Evolutionary conservation across 192 early-diverging fungal genomes (phyloP).

Genomic region (Funneliformis mosseae): DNA sequence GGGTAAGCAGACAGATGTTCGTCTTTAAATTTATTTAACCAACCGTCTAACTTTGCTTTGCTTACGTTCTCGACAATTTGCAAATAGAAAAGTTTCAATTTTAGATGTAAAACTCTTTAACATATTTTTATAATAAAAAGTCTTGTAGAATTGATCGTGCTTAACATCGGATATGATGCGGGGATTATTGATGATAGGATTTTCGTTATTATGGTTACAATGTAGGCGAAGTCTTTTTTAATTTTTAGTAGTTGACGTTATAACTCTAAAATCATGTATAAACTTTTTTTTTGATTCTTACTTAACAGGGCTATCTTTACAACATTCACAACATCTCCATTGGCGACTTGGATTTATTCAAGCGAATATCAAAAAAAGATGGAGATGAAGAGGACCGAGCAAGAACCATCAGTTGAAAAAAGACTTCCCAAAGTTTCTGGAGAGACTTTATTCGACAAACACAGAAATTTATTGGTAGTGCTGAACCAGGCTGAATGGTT

Average conservation of each 20-base stretch:
- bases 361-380: constrained; percentile 54
- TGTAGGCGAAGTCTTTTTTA: constrained; percentile 39
- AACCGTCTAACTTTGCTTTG: neutral
- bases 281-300: too few relatives aligned
- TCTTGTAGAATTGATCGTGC: constrained; percentile 92
- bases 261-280: neutral
- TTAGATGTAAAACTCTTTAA: too few relatives aligned
- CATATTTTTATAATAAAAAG: constrained; percentile 36
- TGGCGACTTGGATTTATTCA: constrained; percentile 75
- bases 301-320: constrained; percentile 79
- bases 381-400: neutral
- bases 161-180: constrained; percentile 89
- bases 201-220: constrained; percentile 58
- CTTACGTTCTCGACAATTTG: neutral
- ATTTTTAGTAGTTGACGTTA: too few relatives aligned
- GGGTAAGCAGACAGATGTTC: constrained; percentile 45
- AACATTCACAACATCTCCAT: constrained; percentile 86
- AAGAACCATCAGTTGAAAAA: neutral
- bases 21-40: too few relatives aligned
- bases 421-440: neutral
- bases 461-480: constrained; percentile 42
- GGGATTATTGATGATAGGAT: constrained; percentile 71
- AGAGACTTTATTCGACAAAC: neutral
- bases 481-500: constrained; percentile 48
- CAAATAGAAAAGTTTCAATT: too few relatives aligned